These are phyloP conservation scores for Caryopteris hybrid DNA, from an alignment of 305 asterid genomes.

Conservation along the genomic window DNA sequence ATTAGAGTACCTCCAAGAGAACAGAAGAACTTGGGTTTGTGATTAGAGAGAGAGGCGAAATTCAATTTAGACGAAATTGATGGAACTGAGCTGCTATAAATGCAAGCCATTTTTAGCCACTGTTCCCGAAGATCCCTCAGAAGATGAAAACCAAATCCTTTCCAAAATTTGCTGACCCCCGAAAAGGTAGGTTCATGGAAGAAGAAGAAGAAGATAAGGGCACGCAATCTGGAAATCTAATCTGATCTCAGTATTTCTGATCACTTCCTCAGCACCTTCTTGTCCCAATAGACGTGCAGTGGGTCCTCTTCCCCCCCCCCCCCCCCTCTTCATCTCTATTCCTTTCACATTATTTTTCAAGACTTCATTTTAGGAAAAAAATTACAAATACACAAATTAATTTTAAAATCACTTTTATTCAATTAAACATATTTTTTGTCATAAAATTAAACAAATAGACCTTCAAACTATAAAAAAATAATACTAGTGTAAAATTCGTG, in stretches of 20 bases:
- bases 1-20: slow-evolving; percentile 38
- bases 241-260: slow-evolving; percentile 12
- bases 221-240: slow-evolving; percentile 35
- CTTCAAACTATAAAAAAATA: too few relatives aligned
- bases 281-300: slow-evolving; percentile 9
- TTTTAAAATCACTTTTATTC: too few relatives aligned
- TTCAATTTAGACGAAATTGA: slow-evolving; percentile 40
- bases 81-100: slow-evolving; percentile 42
- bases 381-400: too few relatives aligned
- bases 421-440: too few relatives aligned
- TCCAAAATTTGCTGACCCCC: neutral
- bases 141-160: neutral
- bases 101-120: slow-evolving; percentile 28
- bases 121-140: neutral
- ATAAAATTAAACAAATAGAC: too few relatives aligned
- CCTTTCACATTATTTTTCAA: too few relatives aligned
- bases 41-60: slow-evolving; percentile 27
- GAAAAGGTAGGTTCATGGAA: neutral
- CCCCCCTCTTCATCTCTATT: too few relatives aligned
- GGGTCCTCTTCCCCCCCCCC: slow-evolving; percentile 8
- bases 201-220: slow-evolving; percentile 16
- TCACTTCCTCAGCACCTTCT: neutral
- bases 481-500: too few relatives aligned
- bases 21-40: slow-evolving; percentile 44
- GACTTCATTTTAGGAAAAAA: too few relatives aligned